Evolutionary conservation across 768 basidiomycete genomes (phyloP).

Genomic region (Polyporus arcularius): DNA sequence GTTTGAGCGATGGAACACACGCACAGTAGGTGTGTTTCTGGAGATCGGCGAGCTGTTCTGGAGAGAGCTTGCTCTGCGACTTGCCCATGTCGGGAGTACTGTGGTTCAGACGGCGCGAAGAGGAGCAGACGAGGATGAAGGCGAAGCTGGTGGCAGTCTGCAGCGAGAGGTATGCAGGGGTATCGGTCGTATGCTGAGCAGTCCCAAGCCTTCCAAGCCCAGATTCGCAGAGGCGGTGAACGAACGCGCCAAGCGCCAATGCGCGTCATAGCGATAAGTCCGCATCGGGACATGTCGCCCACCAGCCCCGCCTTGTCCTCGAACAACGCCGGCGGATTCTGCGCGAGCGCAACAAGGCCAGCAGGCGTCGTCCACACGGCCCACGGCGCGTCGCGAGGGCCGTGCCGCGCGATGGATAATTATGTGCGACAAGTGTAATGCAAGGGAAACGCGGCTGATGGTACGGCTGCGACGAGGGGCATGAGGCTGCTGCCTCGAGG

Average conservation of each 20-base stretch:
- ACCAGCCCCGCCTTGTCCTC: slow-evolving; percentile 7
- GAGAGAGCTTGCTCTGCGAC: slow-evolving; percentile 92
- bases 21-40: slow-evolving; percentile 98
- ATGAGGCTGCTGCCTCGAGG: slow-evolving; percentile 32
- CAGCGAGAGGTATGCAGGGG: background rate
- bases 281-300: slow-evolving; percentile 3
- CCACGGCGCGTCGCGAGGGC: background rate
- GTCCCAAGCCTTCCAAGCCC: background rate
- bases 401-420: background rate
- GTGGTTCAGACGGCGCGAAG: no score
- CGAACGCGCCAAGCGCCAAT: slow-evolving; percentile 5
- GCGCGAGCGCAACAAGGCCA: background rate
- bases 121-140: background rate
- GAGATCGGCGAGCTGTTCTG: slow-evolving; percentile 90
- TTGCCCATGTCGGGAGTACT: slow-evolving; percentile 83
- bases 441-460: slow-evolving; percentile 5
- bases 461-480: slow-evolving; percentile 6
- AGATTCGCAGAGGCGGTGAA: slow-evolving; percentile 7
- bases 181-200: background rate
- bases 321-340: background rate
- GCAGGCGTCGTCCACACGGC: background rate
- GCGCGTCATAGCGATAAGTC: slow-evolving; percentile 20
- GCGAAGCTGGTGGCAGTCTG: background rate
- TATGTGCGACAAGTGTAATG: slow-evolving; percentile 7
- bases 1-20: slow-evolving; percentile 29